These are phyloP conservation scores for Phytophthora chlamydospora DNA, from an alignment of 352 stramenopile genomes.

Conservation along the genomic window DNA sequence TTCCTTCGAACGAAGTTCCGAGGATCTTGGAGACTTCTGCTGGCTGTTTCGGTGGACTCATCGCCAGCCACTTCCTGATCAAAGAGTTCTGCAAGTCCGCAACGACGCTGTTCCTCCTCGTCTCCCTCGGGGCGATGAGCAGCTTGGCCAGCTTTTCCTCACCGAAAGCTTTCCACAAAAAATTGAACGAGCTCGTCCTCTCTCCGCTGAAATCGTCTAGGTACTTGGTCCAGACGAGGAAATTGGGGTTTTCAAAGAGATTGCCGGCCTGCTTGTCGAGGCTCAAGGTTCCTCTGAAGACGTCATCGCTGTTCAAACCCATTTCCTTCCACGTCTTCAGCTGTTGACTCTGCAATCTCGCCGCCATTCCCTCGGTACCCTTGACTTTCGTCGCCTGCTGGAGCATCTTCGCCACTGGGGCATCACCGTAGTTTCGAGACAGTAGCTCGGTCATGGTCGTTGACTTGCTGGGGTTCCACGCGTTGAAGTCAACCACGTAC, in stretches of 20 bases:
- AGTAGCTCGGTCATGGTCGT: conserved; percentile 7
- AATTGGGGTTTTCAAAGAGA: background rate
- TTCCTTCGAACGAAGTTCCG: too few relatives aligned
- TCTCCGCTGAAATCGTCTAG: conserved; percentile 5
- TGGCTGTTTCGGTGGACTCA: too few relatives aligned
- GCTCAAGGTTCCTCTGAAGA: conserved; percentile 8
- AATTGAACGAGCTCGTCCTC: background rate
- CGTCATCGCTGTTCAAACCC: background rate
- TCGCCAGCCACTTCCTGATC: too few relatives aligned
- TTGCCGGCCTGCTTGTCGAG: conserved; percentile 1
- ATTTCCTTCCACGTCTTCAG: conserved; percentile 2
- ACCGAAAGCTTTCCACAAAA: background rate
- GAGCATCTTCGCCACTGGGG: conserved; percentile 9
- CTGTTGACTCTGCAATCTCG: conserved; percentile 5
- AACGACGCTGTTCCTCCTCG: too few relatives aligned
- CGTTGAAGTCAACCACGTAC: conserved; percentile 9
- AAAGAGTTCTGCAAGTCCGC: too few relatives aligned
- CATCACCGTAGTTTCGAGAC: conserved; percentile 3
- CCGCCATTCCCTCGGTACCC: background rate
- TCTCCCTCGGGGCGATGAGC: too few relatives aligned
- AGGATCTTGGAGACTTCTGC: too few relatives aligned
- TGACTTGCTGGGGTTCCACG: conserved; percentile 4
- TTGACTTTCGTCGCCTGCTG: conserved; percentile 3
- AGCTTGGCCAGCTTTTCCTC: background rate
- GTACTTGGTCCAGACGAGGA: conserved; percentile 15